Percentiles rank a stretch among this genome's conserved stretches.
Conservation (phyloP, 2,329 filamentous ascomycete genomes). For the Cladosporium sp. region DNA sequence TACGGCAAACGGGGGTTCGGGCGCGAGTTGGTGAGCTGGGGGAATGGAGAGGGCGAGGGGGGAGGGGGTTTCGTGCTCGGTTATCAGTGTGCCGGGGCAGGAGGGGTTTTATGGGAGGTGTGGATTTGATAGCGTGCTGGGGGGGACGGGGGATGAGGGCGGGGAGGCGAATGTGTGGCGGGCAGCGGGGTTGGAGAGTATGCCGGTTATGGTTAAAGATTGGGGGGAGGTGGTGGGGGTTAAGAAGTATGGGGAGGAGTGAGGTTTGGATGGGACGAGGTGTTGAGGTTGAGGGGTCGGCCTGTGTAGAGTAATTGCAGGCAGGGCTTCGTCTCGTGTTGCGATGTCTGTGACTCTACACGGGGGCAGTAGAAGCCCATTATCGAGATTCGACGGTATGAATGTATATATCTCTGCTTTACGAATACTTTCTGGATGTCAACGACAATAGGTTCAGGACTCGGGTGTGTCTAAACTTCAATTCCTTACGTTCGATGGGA, state of each 20-base stretch:
- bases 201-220: slow-evolving; percentile 20
- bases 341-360: too few species aligned
- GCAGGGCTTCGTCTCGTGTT: too few species aligned
- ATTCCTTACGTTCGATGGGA: too few species aligned
- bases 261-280: background rate
- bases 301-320: too few species aligned
- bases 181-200: slow-evolving; percentile 9
- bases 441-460: too few species aligned
- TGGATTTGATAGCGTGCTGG: slow-evolving; percentile 20
- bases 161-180: slow-evolving; percentile 9
- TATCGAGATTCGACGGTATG: too few species aligned
- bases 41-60: slow-evolving; percentile 22
- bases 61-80: slow-evolving; percentile 48
- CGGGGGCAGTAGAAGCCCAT: too few species aligned
- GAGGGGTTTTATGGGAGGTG: slow-evolving; percentile 24
- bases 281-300: too few species aligned
- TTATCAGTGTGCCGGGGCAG: slow-evolving; percentile 20
- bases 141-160: slow-evolving; percentile 17
- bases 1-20: slow-evolving; percentile 22
- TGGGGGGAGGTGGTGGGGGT: slow-evolving; percentile 18
- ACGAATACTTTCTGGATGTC: too few species aligned
- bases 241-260: slow-evolving; percentile 18
- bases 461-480: too few species aligned
- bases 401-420: too few species aligned
- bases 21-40: slow-evolving; percentile 22